Percentiles rank a stretch among this genome's conserved stretches.
Conservation (phyloP, 306 rosid species). For the Cercis canadensis region DNA sequence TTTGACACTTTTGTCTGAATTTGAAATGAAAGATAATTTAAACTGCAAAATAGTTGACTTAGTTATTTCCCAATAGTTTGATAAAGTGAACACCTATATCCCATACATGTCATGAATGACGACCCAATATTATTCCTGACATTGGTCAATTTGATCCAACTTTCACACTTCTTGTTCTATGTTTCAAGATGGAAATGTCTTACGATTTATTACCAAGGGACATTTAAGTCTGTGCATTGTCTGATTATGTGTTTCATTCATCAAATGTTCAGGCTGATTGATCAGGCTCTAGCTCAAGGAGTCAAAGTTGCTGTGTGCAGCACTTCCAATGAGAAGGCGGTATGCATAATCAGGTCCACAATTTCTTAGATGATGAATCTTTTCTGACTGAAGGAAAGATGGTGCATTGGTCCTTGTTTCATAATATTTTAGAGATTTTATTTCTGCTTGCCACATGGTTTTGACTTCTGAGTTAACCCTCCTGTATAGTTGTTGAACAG, state of each 20-base stretch:
- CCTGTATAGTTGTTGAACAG: neutral
- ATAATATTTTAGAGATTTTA: conserved; percentile 10
- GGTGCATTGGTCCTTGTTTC: conserved; percentile 19
- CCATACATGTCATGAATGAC: conserved; percentile 5
- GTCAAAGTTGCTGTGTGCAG: conserved; percentile 98
- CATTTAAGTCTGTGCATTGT: conserved; percentile 2
- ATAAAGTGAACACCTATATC: neutral
- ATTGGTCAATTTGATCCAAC: neutral
- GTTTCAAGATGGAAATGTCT: conserved; percentile 18
- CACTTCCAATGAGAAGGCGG: conserved; percentile 99
- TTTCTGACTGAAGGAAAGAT: conserved; percentile 21
- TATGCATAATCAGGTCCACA: conserved; percentile 67
- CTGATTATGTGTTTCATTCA: conserved; percentile 35
- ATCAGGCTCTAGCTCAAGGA: conserved; percentile 88
- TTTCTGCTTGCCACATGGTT: conserved; percentile 24
- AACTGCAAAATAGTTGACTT: conserved; percentile 8
- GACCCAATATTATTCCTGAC: neutral
- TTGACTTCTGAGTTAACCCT: conserved; percentile 14
- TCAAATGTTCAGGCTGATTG: conserved; percentile 71
- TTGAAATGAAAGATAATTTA: conserved; percentile 22
- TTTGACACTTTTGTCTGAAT: neutral
- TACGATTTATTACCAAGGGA: conserved; percentile 15
- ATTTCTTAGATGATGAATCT: conserved; percentile 32
- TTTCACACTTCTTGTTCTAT: neutral
- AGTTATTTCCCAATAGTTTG: neutral